These are phyloP conservation scores for Ambispora gerdemannii DNA, from an alignment of 192 early-diverging fungal genomes.

Conservation along the genomic window DNA sequence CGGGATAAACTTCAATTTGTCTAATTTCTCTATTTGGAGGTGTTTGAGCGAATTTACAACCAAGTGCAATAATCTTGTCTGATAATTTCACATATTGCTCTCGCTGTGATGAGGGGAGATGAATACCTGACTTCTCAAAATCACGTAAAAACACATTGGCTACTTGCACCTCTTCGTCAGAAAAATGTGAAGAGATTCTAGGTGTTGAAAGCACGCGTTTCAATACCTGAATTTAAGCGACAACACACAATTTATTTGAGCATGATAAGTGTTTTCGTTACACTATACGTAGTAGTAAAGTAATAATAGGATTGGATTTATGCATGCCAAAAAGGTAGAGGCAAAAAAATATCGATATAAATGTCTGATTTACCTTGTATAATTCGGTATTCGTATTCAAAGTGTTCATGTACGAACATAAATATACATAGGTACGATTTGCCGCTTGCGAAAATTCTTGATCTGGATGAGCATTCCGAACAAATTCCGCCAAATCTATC, in stretches of 20 bases:
- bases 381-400: conserved; percentile 89
- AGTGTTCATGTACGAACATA: conserved; percentile 85
- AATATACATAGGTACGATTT: conserved; percentile 65
- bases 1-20: conserved; percentile 39
- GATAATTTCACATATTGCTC: conserved; percentile 77
- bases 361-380: conserved; percentile 56
- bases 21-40: conserved; percentile 37
- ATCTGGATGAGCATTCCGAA: conserved; percentile 88
- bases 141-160: conserved; percentile 82
- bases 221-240: conserved; percentile 51
- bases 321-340: too few species aligned
- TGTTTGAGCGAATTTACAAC: conserved; percentile 67
- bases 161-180: conserved; percentile 67
- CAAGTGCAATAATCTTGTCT: conserved; percentile 73
- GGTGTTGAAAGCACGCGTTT: conserved; percentile 61
- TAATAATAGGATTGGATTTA: too few species aligned
- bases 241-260: background rate
- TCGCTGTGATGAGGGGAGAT: conserved; percentile 66
- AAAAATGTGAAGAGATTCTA: conserved; percentile 51
- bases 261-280: background rate
- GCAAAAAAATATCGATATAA: too few species aligned
- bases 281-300: background rate
- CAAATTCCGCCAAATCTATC: conserved; percentile 90
- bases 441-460: conserved; percentile 66
- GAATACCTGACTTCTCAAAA: conserved; percentile 95